Conservation (phyloP, 306 rosid species). For the Ochetophila trinervis region DNA sequence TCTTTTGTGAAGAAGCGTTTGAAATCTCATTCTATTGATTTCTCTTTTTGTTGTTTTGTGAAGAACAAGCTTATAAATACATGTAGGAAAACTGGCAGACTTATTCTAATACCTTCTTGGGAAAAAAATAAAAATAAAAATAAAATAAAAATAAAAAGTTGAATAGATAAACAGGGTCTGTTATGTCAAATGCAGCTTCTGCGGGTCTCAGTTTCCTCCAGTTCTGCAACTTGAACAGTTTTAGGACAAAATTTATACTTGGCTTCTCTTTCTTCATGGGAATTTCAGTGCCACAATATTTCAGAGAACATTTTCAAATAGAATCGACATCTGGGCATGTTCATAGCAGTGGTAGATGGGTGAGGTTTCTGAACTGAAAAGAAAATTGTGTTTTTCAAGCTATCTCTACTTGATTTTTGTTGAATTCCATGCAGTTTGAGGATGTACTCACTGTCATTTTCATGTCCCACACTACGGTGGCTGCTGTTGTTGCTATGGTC, state of each 20-base stretch:
- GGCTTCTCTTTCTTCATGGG: constrained; percentile 83
- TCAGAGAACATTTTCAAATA: constrained; percentile 56
- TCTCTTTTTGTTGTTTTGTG: too few species aligned
- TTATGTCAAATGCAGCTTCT: constrained; percentile 52
- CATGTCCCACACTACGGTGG: constrained; percentile 74
- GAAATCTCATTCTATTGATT: too few species aligned
- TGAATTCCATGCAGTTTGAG: constrained; percentile 37
- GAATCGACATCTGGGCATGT: constrained; percentile 25
- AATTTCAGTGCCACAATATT: constrained; percentile 77
- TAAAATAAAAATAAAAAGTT: not conserved
- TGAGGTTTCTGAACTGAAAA: constrained; percentile 33
- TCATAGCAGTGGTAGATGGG: constrained; percentile 54
- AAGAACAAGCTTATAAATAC: too few species aligned
- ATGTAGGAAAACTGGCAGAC: too few species aligned
- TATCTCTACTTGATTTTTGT: not conserved
- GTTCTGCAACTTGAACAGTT: constrained; percentile 80
- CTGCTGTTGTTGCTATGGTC: constrained; percentile 54
- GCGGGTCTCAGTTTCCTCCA: constrained; percentile 83
- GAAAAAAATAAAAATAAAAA: too few species aligned
- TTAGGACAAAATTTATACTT: constrained; percentile 68
- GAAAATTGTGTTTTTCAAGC: not conserved
- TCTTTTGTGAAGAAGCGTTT: too few species aligned
- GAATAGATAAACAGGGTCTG: not conserved
- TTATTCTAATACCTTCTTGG: too few species aligned
- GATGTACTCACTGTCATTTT: constrained; percentile 51